phyloP scores from a whole-genome alignment of 108 stramenopile species.

The Skeletonema marinoi region DNA sequence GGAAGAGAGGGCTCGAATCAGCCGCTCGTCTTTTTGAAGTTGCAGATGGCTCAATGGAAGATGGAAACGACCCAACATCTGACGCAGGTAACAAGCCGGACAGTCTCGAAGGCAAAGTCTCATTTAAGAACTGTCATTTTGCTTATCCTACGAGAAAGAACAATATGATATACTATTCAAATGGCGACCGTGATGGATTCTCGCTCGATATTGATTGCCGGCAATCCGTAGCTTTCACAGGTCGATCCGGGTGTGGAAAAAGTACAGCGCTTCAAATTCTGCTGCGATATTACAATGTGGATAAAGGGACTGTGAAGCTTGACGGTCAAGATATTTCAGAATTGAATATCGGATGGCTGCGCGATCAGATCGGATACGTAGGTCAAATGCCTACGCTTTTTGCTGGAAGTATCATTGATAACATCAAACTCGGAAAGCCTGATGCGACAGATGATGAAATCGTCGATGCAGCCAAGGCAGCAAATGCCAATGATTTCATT shows the following conservation, averaged over 20 bases:
- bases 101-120: slow-evolving; percentile 52
- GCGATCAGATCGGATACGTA: slow-evolving; percentile 57
- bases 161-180: slow-evolving; percentile 45
- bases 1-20: slow-evolving; percentile 41
- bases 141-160: slow-evolving; percentile 67
- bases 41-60: slow-evolving; percentile 31
- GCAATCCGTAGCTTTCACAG: slow-evolving; percentile 74
- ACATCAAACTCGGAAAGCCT: slow-evolving; percentile 58
- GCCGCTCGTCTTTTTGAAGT: slow-evolving; percentile 41
- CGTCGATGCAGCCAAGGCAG: slow-evolving; percentile 31
- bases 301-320: slow-evolving; percentile 31
- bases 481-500: slow-evolving; percentile 64
- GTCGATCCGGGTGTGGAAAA: slow-evolving; percentile 75
- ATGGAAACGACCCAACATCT: slow-evolving; percentile 60
- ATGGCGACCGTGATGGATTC: slow-evolving; percentile 45
- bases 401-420: slow-evolving; percentile 58
- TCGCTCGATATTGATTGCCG: slow-evolving; percentile 58
- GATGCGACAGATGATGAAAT: slow-evolving; percentile 39
- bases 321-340: slow-evolving; percentile 52
- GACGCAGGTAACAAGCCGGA: slow-evolving; percentile 49
- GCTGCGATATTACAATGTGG: slow-evolving; percentile 43
- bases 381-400: slow-evolving; percentile 77
- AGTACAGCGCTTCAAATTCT: slow-evolving; percentile 61
- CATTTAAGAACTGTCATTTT: slow-evolving; percentile 58
- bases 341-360: slow-evolving; percentile 42